phyloP scores from a whole-genome alignment of 768 basidiomycete species.

The Flagelloscypha sp. region DNA sequence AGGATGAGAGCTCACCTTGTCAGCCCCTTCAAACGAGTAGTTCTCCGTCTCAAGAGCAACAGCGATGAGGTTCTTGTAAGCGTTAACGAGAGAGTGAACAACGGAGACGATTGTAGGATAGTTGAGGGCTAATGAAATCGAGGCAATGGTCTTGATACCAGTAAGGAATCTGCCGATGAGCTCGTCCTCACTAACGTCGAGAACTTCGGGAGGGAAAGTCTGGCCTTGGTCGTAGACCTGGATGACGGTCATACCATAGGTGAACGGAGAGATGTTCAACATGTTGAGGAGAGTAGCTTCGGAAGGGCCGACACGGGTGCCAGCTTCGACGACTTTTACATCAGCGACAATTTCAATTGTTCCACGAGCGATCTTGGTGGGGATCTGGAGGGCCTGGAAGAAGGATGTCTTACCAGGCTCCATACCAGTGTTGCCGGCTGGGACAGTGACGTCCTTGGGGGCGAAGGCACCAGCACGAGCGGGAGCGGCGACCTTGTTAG shows the following conservation, averaged over 20 bases:
- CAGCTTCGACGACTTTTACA: constrained; percentile 88
- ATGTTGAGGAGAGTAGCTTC: constrained; percentile 99
- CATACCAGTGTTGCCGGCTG: constrained; percentile 98
- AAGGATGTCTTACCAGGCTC: constrained; percentile 99
- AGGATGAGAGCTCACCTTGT: constrained; percentile 57
- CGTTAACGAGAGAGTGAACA: constrained; percentile 91
- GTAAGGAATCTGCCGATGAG: constrained; percentile 87
- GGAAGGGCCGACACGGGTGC: constrained; percentile 91
- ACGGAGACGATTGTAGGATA: constrained; percentile 96
- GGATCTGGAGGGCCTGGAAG: constrained; percentile 99
- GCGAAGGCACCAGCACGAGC: constrained; percentile 97
- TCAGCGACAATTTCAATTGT: constrained; percentile 99
- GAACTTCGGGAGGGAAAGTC: constrained; percentile 79
- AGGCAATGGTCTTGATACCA: constrained; percentile 92
- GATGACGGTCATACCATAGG: constrained; percentile 97
- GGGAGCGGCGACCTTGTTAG: constrained; percentile 98
- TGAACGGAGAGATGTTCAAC: constrained; percentile 99
- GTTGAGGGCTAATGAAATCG: constrained; percentile 90
- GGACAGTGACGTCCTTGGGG: constrained; percentile 85
- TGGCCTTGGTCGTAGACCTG: constrained; percentile 96
- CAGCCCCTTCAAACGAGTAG: constrained; percentile 90
- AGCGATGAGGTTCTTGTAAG: constrained; percentile 97
- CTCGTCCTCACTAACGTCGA: constrained; percentile 89
- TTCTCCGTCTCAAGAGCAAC: constrained; percentile 83
- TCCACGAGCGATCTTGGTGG: constrained; percentile 99